A percentile compares a stretch with the other conserved stretches of the same genome.
phyloP scores from a whole-genome alignment of 768 basidiomycete genomes.

The Paxillus ammoniavirescens region DNA sequence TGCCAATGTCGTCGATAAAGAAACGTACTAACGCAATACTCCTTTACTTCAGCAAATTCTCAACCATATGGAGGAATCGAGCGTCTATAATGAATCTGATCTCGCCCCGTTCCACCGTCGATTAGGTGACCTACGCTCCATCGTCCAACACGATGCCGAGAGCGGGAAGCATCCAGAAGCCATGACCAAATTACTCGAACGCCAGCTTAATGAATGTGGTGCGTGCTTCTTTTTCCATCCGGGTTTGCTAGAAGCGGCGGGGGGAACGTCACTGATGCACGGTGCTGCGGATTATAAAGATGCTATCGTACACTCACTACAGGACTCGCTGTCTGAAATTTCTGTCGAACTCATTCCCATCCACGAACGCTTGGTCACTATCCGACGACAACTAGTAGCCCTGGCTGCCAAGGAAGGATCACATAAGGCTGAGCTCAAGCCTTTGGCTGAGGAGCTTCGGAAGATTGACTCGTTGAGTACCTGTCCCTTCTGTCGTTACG shows the following conservation, averaged over 20 bases:
- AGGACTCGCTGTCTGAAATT: constrained; percentile 82
- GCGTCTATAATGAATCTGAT: constrained; percentile 89
- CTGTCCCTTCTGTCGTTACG: constrained; percentile 25
- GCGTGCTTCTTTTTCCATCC: constrained; percentile 31
- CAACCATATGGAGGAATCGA: constrained; percentile 93
- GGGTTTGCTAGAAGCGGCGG: background rate
- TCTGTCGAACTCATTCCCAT: constrained; percentile 89
- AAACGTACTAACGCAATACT: constrained; percentile 24
- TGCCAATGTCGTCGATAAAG: constrained; percentile 16
- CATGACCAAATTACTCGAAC: constrained; percentile 84
- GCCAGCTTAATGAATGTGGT: constrained; percentile 93
- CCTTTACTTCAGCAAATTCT: constrained; percentile 74
- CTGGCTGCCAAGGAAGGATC: constrained; percentile 86
- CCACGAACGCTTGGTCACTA: constrained; percentile 83
- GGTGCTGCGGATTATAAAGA: constrained; percentile 43
- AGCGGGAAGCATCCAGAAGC: constrained; percentile 82
- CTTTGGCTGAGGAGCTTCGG: constrained; percentile 86
- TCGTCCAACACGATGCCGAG: constrained; percentile 80
- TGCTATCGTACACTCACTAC: constrained; percentile 70
- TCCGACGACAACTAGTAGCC: constrained; percentile 85
- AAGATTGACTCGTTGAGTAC: constrained; percentile 94
- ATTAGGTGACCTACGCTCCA: constrained; percentile 76
- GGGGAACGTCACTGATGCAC: background rate
- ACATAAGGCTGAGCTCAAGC: constrained; percentile 84
- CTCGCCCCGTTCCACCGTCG: constrained; percentile 85